Evolutionary conservation across 495 filamentous ascomycete species (phyloP).

Genomic region (Penicillium daleae): DNA sequence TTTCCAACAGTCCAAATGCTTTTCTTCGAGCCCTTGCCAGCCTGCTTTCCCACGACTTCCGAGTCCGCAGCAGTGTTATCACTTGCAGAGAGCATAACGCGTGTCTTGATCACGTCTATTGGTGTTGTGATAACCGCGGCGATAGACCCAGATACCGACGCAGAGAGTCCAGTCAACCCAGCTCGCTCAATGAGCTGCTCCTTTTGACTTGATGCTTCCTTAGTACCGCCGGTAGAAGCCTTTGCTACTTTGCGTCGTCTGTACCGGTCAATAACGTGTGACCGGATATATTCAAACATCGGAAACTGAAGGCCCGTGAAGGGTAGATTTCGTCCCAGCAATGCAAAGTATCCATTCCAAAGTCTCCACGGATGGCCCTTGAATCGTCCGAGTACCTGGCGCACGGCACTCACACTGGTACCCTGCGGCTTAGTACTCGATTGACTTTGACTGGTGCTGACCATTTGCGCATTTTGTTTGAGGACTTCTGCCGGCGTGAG

Average conservation of each 20-base stretch:
- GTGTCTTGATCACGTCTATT: conserved; percentile 82
- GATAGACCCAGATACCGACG: conserved; percentile 68
- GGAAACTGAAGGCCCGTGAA: conserved; percentile 90
- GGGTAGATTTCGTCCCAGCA: conserved; percentile 79
- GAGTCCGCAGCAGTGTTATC: conserved; percentile 6
- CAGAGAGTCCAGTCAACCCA: conserved; percentile 68
- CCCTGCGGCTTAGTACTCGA: background rate
- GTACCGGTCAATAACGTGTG: conserved; percentile 43
- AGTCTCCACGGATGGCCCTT: conserved; percentile 60
- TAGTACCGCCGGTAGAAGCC: background rate
- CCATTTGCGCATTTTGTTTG: conserved; percentile 91
- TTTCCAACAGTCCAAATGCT: conserved; percentile 58
- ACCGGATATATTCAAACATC: conserved; percentile 72
- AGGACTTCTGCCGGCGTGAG: conserved; percentile 89
- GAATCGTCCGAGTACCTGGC: conserved; percentile 60
- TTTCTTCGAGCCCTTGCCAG: conserved; percentile 25
- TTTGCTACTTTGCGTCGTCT: conserved; percentile 18
- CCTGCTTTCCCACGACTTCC: conserved; percentile 7
- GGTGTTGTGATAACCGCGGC: conserved; percentile 78
- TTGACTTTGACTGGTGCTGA: conserved; percentile 21
- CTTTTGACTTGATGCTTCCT: background rate
- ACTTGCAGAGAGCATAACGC: conserved; percentile 67
- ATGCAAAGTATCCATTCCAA: conserved; percentile 78
- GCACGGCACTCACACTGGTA: conserved; percentile 38
- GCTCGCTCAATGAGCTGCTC: conserved; percentile 50